Percentiles rank a stretch among this genome's conserved stretches.
Evolutionary conservation across 1,284 basidiomycete genomes (phyloP).

Genomic region (Chiua sp.): DNA sequence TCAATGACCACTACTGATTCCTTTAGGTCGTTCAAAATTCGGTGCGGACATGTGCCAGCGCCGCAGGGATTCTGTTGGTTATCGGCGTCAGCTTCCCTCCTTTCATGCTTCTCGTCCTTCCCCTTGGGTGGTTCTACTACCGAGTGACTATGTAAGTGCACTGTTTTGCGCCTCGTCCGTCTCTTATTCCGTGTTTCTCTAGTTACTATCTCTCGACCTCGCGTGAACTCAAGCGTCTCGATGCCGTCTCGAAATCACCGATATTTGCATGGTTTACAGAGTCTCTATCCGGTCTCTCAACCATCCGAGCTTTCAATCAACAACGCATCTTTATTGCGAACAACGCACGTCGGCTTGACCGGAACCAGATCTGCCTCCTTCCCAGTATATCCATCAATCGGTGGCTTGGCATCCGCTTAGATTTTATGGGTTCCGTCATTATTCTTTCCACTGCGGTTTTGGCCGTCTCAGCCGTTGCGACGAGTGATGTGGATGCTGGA

Average conservation of each 20-base stretch:
- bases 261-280: constrained; percentile 94
- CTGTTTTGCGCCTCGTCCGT: constrained; percentile 6
- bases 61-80: constrained; percentile 80
- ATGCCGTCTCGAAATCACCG: constrained; percentile 89
- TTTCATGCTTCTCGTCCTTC: constrained; percentile 80
- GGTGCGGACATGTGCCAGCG: constrained; percentile 62
- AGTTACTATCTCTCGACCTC: constrained; percentile 93
- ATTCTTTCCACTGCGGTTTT: constrained; percentile 78
- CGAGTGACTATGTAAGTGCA: constrained; percentile 71
- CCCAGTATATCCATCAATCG: constrained; percentile 78
- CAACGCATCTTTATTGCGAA: constrained; percentile 75
- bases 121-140: constrained; percentile 78
- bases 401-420: constrained; percentile 82
- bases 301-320: constrained; percentile 85
- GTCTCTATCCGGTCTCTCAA: constrained; percentile 82
- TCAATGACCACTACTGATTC: neutral
- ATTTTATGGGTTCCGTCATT: constrained; percentile 84
- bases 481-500: constrained; percentile 84
- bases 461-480: constrained; percentile 73
- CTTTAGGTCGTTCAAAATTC: constrained; percentile 67
- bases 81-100: constrained; percentile 83
- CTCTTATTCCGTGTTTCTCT: constrained; percentile 4
- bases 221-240: constrained; percentile 91
- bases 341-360: constrained; percentile 82
- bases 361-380: constrained; percentile 84